These are phyloP conservation scores for Cochlearia excelsa DNA, from an alignment of 345 rosid genomes.

Conservation along the genomic window DNA sequence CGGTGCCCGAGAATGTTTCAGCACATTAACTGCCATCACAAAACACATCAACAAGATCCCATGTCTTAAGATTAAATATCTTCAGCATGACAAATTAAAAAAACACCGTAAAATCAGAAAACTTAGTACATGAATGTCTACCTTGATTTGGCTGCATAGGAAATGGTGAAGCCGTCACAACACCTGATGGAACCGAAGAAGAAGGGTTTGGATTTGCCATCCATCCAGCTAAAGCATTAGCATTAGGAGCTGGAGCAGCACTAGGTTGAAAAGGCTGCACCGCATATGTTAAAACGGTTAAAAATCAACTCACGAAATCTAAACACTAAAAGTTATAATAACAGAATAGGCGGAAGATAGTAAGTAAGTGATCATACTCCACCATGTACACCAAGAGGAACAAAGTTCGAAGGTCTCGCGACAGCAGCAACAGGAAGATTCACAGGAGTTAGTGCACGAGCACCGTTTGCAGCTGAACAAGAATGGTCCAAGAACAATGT, in stretches of 20 bases:
- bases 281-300: slow-evolving; percentile 34
- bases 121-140: slow-evolving; percentile 14
- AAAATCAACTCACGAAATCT: slow-evolving; percentile 18
- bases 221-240: slow-evolving; percentile 71
- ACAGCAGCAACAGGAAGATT: slow-evolving; percentile 66
- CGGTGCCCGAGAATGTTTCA: slow-evolving; percentile 75
- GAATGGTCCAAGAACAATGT: slow-evolving; percentile 82
- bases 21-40: slow-evolving; percentile 42
- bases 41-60: slow-evolving; percentile 14
- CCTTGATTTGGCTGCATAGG: slow-evolving; percentile 39
- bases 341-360: background rate
- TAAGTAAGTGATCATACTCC: slow-evolving; percentile 47
- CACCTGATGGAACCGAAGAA: slow-evolving; percentile 70
- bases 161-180: slow-evolving; percentile 84
- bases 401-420: slow-evolving; percentile 70
- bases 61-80: slow-evolving; percentile 7
- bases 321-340: slow-evolving; percentile 4
- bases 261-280: slow-evolving; percentile 82
- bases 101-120: background rate
- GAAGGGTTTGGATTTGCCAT: slow-evolving; percentile 79
- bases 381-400: slow-evolving; percentile 73
- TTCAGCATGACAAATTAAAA: background rate
- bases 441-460: slow-evolving; percentile 65
- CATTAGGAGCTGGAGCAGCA: slow-evolving; percentile 60
- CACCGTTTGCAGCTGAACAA: slow-evolving; percentile 67